A percentile compares a stretch with the other conserved stretches of the same genome.
Conservation (phyloP, 2,329 filamentous ascomycete genomes). For the Colletotrichum acutatum region DNA sequence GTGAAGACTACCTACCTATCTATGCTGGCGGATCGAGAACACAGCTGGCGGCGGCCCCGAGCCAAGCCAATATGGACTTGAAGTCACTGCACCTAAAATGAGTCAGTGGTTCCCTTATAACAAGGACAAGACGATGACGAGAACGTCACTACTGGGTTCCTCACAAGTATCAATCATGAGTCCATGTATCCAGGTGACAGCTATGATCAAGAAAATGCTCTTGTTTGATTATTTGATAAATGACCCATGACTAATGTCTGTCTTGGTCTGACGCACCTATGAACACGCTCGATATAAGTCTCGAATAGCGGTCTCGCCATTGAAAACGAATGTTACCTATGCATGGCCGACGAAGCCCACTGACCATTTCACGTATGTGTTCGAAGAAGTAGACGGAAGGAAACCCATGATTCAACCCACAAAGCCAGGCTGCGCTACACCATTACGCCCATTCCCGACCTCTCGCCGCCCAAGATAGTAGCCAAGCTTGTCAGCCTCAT, state of each 20-base stretch:
- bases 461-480: neutral
- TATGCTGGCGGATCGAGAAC: too few relatives aligned
- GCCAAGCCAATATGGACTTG: too few relatives aligned
- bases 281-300: neutral
- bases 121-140: too few relatives aligned
- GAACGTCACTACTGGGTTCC: too few relatives aligned
- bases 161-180: neutral
- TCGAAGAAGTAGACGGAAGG: slow-evolving; percentile 1
- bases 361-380: neutral
- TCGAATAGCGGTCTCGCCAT: neutral
- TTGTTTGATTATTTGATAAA: neutral
- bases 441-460: neutral
- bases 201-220: neutral
- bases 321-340: neutral
- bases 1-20: too few relatives aligned
- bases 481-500: slow-evolving; percentile 47
- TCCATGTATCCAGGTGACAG: neutral
- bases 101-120: too few relatives aligned
- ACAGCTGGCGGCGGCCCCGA: too few relatives aligned
- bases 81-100: too few relatives aligned
- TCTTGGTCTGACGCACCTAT: neutral
- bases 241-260: neutral
- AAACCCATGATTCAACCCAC: slow-evolving; percentile 1
- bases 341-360: neutral
- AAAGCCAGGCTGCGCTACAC: slow-evolving; percentile 16